Evolutionary conservation across 495 filamentous ascomycete species (phyloP).

Genomic region (Xanthoparmelia taractica): DNA sequence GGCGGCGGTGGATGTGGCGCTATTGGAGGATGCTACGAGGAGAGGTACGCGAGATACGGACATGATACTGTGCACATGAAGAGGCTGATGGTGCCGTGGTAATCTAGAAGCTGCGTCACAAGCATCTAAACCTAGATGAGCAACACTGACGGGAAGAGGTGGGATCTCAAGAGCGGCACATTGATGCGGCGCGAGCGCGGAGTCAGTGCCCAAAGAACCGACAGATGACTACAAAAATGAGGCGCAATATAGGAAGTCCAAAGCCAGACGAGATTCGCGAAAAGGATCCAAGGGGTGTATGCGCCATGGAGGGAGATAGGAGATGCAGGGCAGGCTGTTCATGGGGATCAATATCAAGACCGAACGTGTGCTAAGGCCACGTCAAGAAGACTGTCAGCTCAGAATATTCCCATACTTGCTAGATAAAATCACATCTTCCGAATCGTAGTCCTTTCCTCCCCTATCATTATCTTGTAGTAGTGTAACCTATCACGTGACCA

Average conservation of each 20-base stretch:
- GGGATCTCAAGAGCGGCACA: background rate
- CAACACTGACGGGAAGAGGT: background rate
- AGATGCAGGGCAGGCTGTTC: background rate
- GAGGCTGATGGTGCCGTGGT: background rate
- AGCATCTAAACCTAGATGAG: slow-evolving; percentile 34
- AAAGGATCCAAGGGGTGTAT: background rate
- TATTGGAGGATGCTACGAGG: slow-evolving; percentile 92
- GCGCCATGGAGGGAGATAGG: background rate
- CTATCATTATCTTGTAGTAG: background rate
- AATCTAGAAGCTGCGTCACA: slow-evolving; percentile 46
- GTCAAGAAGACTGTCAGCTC: background rate
- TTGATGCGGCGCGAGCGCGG: background rate
- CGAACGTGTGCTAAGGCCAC: background rate
- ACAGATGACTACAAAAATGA: background rate
- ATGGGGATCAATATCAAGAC: background rate
- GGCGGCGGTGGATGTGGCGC: slow-evolving; percentile 76
- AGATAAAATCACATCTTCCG: too few species aligned
- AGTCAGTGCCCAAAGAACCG: background rate
- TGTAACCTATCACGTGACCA: slow-evolving; percentile 6
- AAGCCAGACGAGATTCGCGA: background rate
- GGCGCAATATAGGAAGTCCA: background rate
- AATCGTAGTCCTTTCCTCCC: background rate
- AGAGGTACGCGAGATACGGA: slow-evolving; percentile 52
- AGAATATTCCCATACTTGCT: background rate
- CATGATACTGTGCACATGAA: background rate